These are phyloP conservation scores for Tolypocladium guangdongense DNA, from an alignment of 2,329 filamentous ascomycete genomes.

Conservation along the genomic window DNA sequence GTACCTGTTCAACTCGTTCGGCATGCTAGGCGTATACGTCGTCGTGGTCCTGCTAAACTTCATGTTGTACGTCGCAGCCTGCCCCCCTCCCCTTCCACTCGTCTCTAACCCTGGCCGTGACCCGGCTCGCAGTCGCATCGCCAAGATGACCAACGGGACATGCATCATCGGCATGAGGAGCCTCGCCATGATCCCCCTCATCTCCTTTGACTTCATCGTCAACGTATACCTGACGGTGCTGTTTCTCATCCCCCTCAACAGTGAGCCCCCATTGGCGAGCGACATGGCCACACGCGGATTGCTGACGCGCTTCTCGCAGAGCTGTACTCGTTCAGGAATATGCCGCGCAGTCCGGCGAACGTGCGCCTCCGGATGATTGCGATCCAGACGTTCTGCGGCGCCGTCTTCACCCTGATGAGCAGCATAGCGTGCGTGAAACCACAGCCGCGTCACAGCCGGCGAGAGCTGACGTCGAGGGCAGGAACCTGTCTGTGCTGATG, in stretches of 20 bases:
- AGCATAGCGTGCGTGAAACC: conserved; percentile 39
- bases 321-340: conserved; percentile 42
- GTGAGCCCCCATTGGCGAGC: conserved; percentile 21
- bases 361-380: conserved; percentile 39
- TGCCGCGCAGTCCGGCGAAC: conserved; percentile 28
- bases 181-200: conserved; percentile 48
- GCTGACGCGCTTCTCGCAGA: conserved; percentile 24
- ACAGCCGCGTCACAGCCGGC: background rate
- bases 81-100: background rate
- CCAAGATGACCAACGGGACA: conserved; percentile 39
- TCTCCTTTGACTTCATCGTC: conserved; percentile 47
- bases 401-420: conserved; percentile 43
- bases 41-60: conserved; percentile 47
- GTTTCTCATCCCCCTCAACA: conserved; percentile 49
- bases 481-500: conserved; percentile 49
- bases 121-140: conserved; percentile 36
- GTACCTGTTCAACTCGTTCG: conserved; percentile 50
- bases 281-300: too few relatives aligned
- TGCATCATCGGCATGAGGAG: conserved; percentile 54
- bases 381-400: conserved; percentile 48
- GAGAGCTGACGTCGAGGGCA: conserved; percentile 13
- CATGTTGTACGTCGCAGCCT: conserved; percentile 37
- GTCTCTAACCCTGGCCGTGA: background rate
- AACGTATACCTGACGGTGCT: conserved; percentile 53
- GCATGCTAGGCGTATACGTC: conserved; percentile 36